Evolutionary conservation across 768 basidiomycete species (phyloP), one percentile per base, ranked within the genome.

Genomic region (Aureoboletus auriporus): DNA sequence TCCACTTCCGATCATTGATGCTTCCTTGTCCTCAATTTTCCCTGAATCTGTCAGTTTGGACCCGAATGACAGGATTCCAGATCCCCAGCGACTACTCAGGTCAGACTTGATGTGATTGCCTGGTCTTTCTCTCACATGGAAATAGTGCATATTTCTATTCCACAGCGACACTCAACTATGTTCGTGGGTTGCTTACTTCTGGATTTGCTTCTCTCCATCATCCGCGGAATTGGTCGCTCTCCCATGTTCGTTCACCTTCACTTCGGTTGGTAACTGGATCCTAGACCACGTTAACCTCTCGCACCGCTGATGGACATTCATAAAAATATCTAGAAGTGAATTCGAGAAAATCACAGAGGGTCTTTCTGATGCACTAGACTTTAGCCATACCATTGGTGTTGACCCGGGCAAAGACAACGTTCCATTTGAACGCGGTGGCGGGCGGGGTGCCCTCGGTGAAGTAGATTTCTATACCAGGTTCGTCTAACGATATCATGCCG

Each of bases 81-180:
- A 98, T 63, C 95, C 96, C 0, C 84, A 93, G 52, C 80, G 96
- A 16, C 73, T 99, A 8, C 72, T 98, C 10, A 86, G 82, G 92
- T 67, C 33, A 46, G 63, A 56, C 43, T 37, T 39, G 6, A 12
- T 1, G 8, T 30, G 23, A 5, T 31, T 4, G 20, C 20, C 20
- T 23, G 1, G 16, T 35, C 0, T 16, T 39, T 41, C 12, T 50
- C 59, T 57, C 46, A 61, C 48, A 28, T 6, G 12, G 26, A 20
- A 17, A 20, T 55, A 93, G 90, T 53, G 93, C 95, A 2, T 98
- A 98, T 76, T 97, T 97, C 71, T 86, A 98, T 70, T 97, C 95
- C 0, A 79, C 92, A 0, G 79, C 93, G 8, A 98, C 96, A 0
- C 75, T 97, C 36, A 99, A 99, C 71, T 84, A 94, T 68, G 77